Base-by-base conservation (phyloP, 306 rosid genomes). In the Mucuna pruriens region DNA sequence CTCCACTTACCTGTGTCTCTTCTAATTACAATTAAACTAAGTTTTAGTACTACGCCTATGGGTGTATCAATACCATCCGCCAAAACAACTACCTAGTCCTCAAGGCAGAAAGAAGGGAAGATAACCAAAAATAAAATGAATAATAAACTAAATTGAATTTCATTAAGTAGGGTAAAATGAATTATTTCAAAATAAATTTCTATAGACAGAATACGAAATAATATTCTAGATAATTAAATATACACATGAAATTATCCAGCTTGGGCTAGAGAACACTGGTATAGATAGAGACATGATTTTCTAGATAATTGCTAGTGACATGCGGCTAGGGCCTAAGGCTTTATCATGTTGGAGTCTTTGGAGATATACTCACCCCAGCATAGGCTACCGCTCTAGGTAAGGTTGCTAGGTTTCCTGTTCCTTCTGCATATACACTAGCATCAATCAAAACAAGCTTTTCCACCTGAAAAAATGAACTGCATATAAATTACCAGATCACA, bases 361-460 rank as follows among this genome's bases (percentile, higher is more conserved):
- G 60, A 71, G 57, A 61, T 77, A 85, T 57, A 77, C 93, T 84
- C 78, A 91, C 97, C 71, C 93, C 94, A 9, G 91, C 90, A 82
- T 90, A 90, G 9, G 97, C 94, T 76, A 68, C 70, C 22, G 48
- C 51, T 83, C 81, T 90, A 9, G 97, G 96, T 66, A 90, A 55
- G 67, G 78, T 85, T 77, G 97, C 91, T 51, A 88, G 79, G 78
- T 81, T 84, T 83, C 90, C 93, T 0, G 86, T 87, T 76, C 92
- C 97, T 89, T 93, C 94, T 29, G 93, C 82, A 85, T 91, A 91
- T 62, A 90, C 96, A 83, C 97, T 90, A 65, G 97, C 92, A 79
- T 87, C 97, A 73, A 93, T 86, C 87, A 93, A 87, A 79, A 93
- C 88, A 60, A 91, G 92, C 87, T 84, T 93, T 71, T 91, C 96